Base-by-base conservation (phyloP, 1,284 basidiomycete genomes). In the Trametes pubescens region DNA sequence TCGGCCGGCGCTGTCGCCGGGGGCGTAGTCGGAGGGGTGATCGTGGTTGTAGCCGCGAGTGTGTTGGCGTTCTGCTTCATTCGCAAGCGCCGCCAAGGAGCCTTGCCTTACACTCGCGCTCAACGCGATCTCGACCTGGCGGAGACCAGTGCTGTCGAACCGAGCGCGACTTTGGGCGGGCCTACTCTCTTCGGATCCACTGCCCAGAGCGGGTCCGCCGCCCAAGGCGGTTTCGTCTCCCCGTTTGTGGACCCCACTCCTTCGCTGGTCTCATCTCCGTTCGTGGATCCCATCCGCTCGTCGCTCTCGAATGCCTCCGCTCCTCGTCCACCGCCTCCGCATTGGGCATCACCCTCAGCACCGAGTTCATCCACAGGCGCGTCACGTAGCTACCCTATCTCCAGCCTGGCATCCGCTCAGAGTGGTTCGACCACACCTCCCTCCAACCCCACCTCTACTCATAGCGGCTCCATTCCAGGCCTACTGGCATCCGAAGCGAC, bases 1-100 rank as follows among this genome's bases (percentile, higher is more conserved):
- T 51, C 61, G 14, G 32, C 57, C 26, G 61, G 58, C 13, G 59
- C 59, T 1, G 61, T 66, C 32, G 61, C 49, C 1, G 65, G 65
- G n/a, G 61, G 61, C 2, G 52, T 37, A 0, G 61, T 63, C 5
- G 65, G 65, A 11, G 65, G 65, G 4, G 29, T 59, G 21, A 8
- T 38, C 14, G 38, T 51, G 2, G 5, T 59, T 8, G 14, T 51
- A 2, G 34, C 60, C 18, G 61, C 21, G 4, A 40, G 10, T 10
- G 21, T 64, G 16, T n/a, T 62, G 22, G 5, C 60, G 4, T 32
- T 62, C 16, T 52, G 55, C 55, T 14, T 55, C 21, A 9, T 53
- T 22, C 62, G 57, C 6, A 47, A 32, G 22, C 51, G 24, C 8
- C 52, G 51, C 24, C 52, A 29, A 21, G 21, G 21, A 6, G 51